These are phyloP conservation scores for Trypanosoma cruzi DNA, from an alignment of 208 protist species.

Conservation along the genomic window DNA sequence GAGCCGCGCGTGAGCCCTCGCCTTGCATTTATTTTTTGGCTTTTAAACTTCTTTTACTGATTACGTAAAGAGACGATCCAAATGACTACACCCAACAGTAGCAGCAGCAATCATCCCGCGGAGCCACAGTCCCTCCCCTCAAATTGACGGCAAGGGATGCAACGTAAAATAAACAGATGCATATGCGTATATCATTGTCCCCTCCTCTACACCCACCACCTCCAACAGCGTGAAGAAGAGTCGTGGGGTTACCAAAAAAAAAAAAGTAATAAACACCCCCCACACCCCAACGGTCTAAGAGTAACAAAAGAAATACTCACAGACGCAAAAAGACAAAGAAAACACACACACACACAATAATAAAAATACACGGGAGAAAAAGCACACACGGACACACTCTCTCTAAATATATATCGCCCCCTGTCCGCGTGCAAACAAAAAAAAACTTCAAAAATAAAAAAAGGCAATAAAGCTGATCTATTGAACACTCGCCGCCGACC, in stretches of 20 bases:
- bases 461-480: neutral
- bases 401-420: neutral
- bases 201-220: neutral
- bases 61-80: neutral
- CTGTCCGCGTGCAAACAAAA: neutral
- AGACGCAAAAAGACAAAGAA: neutral
- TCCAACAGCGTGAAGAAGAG: neutral
- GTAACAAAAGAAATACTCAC: neutral
- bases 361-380: neutral
- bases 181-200: neutral
- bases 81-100: conserved; percentile 5
- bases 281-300: neutral
- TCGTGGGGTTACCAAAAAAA: neutral
- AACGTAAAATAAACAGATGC: neutral
- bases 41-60: neutral
- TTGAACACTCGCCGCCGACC: neutral
- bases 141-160: neutral
- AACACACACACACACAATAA: neutral
- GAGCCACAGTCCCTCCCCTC: neutral
- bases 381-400: neutral
- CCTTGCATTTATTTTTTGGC: conserved; percentile 7
- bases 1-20: neutral
- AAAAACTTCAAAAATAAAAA: neutral
- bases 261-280: conserved; percentile 17
- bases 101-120: neutral